Base-by-base conservation (phyloP, 495 filamentous ascomycete species). In the Lentithecium fluviatile region DNA sequence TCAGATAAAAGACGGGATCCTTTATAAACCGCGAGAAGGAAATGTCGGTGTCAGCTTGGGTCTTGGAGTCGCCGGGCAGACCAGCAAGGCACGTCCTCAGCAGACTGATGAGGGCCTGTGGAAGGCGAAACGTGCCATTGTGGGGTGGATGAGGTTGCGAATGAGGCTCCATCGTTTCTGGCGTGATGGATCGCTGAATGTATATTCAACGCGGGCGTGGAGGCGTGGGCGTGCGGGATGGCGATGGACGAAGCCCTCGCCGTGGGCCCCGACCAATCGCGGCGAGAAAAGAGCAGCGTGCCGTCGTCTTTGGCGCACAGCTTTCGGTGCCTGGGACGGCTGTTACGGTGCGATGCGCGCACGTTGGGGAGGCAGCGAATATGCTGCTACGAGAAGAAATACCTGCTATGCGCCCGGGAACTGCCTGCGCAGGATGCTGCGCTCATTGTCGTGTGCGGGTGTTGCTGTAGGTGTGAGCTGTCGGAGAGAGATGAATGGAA, bases 131-230 rank as follows among this genome's bases (percentile, higher is more conserved):
- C 52, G 60, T 54, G 49, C 49, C 64, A 52, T 43, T 5, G 15
- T 43, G 40, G 6, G 40, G 19, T 15, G 19, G 37, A 40, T 29
- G 50, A 11, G 29, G 54, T 48, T 26, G 59, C 64, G 64, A 67
- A 66, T 66, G 52, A 60, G 59, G 55, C 59, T 67, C 64, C 64
- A 67, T 67, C 52, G 20, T n/a, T 15, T 20, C 10, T 17, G 8
- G 43, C 60, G 60, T 64, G 61, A 34, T 40, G 26, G 54, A 42
- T 20, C 37, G 64, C 55, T 63, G 49, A 46, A 54, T 62, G 52
- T 67, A 60, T 67, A 62, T 24, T 54, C 58, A 63, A 50, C 60
- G 45, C n/a, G 38, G 51, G 59, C 15, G 59, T 24, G 51, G 51
- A 45, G 38, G 52, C 52, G 60, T 63, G 60, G 52, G 47, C 17